Base-by-base conservation (phyloP, 202 grass and related monocot genomes). In the Musa balbisiana region DNA sequence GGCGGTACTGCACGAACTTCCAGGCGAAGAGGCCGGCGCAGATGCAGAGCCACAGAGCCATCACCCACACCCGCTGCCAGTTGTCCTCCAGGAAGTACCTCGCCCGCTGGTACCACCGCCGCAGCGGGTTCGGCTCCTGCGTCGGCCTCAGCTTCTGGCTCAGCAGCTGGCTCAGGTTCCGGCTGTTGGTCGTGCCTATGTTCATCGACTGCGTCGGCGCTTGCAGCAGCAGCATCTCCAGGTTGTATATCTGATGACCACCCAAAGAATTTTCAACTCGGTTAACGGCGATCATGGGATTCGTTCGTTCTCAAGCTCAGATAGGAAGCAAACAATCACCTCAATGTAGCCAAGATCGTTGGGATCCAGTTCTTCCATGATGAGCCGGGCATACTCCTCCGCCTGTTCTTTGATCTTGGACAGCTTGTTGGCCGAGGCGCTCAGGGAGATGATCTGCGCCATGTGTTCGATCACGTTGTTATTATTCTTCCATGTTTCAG, bases 361-460 rank as follows among this genome's bases (percentile, higher is more conserved):
- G 33, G 85, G 80, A 64, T 87, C 85, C 55, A 87, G 33, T 83
- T 87, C 85, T 72, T 87, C 85, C 85, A 87, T 87, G 65, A 87
- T 87, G 33, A 87, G 80, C 16, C 71, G 65, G 6, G 85, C 81
- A 51, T 83, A 87, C 55, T 87, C 85, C 50, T 87, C 80, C 10
- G 85, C 76, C 52, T 80, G 80, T 33, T 84, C 85, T 60, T 84
- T 72, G 51, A 87, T 79, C 62, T 84, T 83, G 27, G 81, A 77
- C 16, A 87, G 69, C 17, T 87, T 83, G 77, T 87, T 87, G 50
- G 81, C 85, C 9, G 85, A 83, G 16, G 85, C 85, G 23, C 85
- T 87, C 17, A 87, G 67, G 49, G 77, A 54, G 63, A 87, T 87
- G 63, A 87, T 83, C 85, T 87, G 85, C 53, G 55, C 25, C 33